These are phyloP conservation scores for Heritiera fomes DNA, from an alignment of 345 rosid genomes.

Conservation along the genomic window DNA sequence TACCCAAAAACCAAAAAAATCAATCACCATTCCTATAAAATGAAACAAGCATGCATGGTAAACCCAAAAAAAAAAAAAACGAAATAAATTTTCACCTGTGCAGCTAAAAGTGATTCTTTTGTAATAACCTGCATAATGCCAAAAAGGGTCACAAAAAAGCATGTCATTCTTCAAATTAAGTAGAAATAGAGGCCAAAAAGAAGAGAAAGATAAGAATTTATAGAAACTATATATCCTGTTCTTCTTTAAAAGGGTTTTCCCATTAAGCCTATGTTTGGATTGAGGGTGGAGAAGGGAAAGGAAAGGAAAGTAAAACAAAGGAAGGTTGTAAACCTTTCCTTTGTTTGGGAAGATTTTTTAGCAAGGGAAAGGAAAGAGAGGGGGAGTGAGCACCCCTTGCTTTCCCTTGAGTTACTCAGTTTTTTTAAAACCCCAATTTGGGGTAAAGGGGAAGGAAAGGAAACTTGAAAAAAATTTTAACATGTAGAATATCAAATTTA, in stretches of 20 bases:
- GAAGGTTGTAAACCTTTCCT: too few relatives aligned
- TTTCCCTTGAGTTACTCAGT: too few relatives aligned
- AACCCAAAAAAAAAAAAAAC: background rate
- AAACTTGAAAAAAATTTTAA: too few relatives aligned
- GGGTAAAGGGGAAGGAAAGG: too few relatives aligned
- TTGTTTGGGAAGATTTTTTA: too few relatives aligned
- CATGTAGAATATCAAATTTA: too few relatives aligned
- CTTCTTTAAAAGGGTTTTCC: background rate
- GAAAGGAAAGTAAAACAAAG: too few relatives aligned
- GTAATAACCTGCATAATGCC: constrained; percentile 64
- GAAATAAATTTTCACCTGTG: constrained; percentile 53
- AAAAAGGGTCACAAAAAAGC: constrained; percentile 12
- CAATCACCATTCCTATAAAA: background rate
- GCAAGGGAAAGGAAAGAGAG: too few relatives aligned
- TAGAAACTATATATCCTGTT: background rate
- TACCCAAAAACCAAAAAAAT: constrained; percentile 27
- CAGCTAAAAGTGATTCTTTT: constrained; percentile 66
- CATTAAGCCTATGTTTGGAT: too few relatives aligned
- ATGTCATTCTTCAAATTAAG: constrained; percentile 7
- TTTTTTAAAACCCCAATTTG: too few relatives aligned
- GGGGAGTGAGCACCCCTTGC: too few relatives aligned
- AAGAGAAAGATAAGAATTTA: background rate
- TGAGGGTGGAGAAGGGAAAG: too few relatives aligned
- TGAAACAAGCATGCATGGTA: background rate
- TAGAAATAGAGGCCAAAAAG: background rate